Conservation (phyloP, 192 early-diverging fungal genomes). For the Chytriomyces hyalinus region DNA sequence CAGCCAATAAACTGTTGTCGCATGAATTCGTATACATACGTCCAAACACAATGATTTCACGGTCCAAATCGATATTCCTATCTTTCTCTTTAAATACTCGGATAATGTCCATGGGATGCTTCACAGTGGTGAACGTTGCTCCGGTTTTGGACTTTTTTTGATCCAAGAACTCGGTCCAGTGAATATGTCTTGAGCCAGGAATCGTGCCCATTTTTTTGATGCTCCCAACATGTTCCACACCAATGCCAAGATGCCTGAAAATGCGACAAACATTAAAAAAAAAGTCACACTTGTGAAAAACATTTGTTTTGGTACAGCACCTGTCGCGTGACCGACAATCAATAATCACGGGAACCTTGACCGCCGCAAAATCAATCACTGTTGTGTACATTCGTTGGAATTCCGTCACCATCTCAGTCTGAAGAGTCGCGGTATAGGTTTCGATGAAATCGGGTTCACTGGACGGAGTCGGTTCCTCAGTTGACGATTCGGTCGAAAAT, state of each 20-base stretch:
- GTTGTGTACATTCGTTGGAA: constrained; percentile 39
- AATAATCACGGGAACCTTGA: constrained; percentile 38
- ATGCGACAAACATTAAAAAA: background rate
- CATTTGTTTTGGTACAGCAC: constrained; percentile 8
- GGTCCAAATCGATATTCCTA: constrained; percentile 22
- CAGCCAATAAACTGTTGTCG: background rate
- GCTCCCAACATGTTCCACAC: background rate
- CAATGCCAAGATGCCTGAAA: constrained; percentile 19
- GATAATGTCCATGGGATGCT: constrained; percentile 27
- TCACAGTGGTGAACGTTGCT: background rate
- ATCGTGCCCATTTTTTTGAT: constrained; percentile 26
- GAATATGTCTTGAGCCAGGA: constrained; percentile 25
- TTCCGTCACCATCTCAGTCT: constrained; percentile 43
- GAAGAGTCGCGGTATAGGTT: constrained; percentile 35
- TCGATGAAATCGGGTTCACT: constrained; percentile 35
- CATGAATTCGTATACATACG: constrained; percentile 7
- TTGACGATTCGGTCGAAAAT: constrained; percentile 46
- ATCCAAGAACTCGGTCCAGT: constrained; percentile 28
- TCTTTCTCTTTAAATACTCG: constrained; percentile 26
- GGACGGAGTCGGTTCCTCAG: background rate
- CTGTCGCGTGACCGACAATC: constrained; percentile 45
- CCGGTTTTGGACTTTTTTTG: background rate
- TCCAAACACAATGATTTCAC: constrained; percentile 25
- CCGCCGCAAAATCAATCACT: constrained; percentile 43
- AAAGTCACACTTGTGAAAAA: background rate